phyloP scores from a whole-genome alignment of 352 stramenopile genomes.

The Pythium phragmiticola region DNA sequence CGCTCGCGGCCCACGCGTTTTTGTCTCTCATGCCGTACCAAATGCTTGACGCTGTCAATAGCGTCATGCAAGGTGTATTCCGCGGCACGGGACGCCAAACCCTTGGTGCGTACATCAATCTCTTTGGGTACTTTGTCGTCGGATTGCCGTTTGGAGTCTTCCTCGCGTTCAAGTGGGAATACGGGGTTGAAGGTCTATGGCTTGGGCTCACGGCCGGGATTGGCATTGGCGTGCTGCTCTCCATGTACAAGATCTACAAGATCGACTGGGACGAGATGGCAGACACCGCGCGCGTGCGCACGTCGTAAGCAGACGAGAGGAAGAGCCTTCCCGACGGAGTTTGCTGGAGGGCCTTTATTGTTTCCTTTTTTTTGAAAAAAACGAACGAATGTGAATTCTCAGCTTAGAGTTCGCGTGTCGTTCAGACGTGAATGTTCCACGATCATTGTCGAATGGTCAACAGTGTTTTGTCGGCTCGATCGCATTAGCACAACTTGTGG shows the following conservation, averaged over 20 bases:
- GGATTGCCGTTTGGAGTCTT: slow-evolving; percentile 68
- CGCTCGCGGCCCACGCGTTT: slow-evolving; percentile 38
- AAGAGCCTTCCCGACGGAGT: neutral
- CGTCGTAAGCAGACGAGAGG: slow-evolving; percentile 25
- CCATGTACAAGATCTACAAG: slow-evolving; percentile 55
- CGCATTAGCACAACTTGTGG: no score
- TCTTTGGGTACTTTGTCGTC: slow-evolving; percentile 73
- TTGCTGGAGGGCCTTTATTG: neutral
- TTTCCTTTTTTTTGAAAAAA: neutral
- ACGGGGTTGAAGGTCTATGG: slow-evolving; percentile 75
- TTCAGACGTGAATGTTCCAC: no score
- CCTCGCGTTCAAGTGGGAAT: slow-evolving; percentile 49
- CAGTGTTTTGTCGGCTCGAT: no score
- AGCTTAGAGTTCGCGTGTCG: no score
- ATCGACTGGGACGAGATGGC: slow-evolving; percentile 62
- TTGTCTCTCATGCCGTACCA: slow-evolving; percentile 43
- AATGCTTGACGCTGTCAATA: slow-evolving; percentile 51
- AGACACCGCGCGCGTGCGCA: slow-evolving; percentile 48
- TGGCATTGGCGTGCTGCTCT: slow-evolving; percentile 51
- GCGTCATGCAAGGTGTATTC: slow-evolving; percentile 64
- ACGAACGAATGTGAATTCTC: neutral
- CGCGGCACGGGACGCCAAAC: slow-evolving; percentile 63
- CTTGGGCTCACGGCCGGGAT: slow-evolving; percentile 60
- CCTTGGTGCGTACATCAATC: slow-evolving; percentile 55
- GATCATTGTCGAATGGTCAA: no score